Evolutionary conservation across 306 rosid genomes (phyloP), one percentile per base, ranked within the genome.

Genomic region (Trichosanthes cucumerina): DNA sequence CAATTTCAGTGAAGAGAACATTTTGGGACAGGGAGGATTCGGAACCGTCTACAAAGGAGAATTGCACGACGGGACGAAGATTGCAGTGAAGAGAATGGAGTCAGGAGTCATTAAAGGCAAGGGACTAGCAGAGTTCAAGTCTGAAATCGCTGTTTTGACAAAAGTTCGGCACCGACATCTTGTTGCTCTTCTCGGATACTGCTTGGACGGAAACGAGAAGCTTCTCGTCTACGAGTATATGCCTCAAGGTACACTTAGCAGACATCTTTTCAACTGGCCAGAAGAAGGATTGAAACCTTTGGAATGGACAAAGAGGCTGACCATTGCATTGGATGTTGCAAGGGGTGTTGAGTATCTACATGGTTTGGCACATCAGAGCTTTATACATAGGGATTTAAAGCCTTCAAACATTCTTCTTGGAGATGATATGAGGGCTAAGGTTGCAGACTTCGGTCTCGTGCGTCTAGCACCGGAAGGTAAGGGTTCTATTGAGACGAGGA

Each of bases 391-490:
- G 68, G 98, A 91, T 83, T 87, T 93, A 47, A 93, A 93, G 87
- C 98, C 98, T 84, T 93, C 93, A 74, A 93, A 93, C 84, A 93
- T 93, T 79, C 98, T 93, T 82, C 98, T 93, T 75, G 95, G 98
- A 76, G 98, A 93, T 82, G 98, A 93, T 80, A 88, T 93, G 98
- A 89, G 97, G 82, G 97, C 98, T 13, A 93, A 93, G 84, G 97
- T 93, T 64, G 90, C 98, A 0, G 98, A 93, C 81, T 93, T 91
- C 47, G 97, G 96, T 77, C 92, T 91, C 1, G 97, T 91, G 52
- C 93, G 97, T n/a, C 92, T 93, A 79, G 97, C 98, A 31, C 98
- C 98, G 7, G 97, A 93, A 81, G 98, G 98, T 57, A 93, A 93
- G 86, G 96, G 84, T 31, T 93, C 97, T 0, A 88, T 93, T 76